Evolutionary conservation across 106 monocot species (phyloP).

Genomic region (Platanthera guangdongensis): DNA sequence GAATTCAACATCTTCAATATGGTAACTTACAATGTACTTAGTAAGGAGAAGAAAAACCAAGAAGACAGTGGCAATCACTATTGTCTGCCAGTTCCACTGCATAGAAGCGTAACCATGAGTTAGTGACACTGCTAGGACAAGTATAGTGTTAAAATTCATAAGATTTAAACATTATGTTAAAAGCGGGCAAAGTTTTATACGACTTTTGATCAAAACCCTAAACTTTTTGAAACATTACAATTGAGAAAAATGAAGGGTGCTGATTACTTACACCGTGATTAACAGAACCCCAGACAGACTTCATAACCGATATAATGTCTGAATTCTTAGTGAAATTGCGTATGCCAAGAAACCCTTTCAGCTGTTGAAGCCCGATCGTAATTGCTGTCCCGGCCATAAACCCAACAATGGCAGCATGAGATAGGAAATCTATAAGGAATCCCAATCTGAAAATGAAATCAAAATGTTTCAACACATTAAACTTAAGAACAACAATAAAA

Average conservation of each 20-base stretch:
- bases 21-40: constrained; percentile 55
- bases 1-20: not conserved
- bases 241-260: too few relatives aligned
- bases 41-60: constrained; percentile 48
- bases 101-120: not conserved
- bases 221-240: too few relatives aligned
- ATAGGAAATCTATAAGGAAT: constrained; percentile 54
- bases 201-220: too few relatives aligned
- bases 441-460: constrained; percentile 38
- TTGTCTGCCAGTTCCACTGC: constrained; percentile 86
- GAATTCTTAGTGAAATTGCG: constrained; percentile 44
- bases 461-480: not conserved
- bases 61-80: constrained; percentile 44
- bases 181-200: too few relatives aligned
- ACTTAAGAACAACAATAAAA: not conserved
- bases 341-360: constrained; percentile 70
- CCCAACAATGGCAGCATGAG: constrained; percentile 70
- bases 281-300: constrained; percentile 42
- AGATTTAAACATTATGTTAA: too few relatives aligned
- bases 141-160: too few relatives aligned
- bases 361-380: constrained; percentile 57
- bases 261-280: constrained; percentile 36
- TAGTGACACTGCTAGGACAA: too few relatives aligned
- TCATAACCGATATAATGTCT: constrained; percentile 57
- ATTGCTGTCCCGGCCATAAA: constrained; percentile 75